Conservation (phyloP, 768 basidiomycete genomes). For the Lactarius hatsudake region DNA sequence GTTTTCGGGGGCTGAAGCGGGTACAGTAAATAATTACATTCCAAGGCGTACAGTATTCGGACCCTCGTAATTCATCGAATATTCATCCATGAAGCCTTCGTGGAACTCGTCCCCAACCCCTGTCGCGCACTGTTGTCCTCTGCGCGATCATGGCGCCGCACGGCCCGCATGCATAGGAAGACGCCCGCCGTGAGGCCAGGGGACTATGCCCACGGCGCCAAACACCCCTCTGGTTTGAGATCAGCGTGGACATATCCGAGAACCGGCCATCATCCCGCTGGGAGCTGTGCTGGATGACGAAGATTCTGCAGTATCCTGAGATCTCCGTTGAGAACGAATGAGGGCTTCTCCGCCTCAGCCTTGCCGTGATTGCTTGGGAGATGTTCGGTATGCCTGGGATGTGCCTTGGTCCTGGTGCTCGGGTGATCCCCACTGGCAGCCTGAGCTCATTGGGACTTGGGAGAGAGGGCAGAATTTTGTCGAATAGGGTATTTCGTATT, state of each 20-base stretch:
- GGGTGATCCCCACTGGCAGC: conserved; percentile 36
- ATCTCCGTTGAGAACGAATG: conserved; percentile 44
- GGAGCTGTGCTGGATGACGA: conserved; percentile 25
- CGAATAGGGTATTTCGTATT: conserved; percentile 59
- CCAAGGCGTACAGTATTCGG: conserved; percentile 31
- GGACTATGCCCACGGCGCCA: conserved; percentile 73
- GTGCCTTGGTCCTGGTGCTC: conserved; percentile 51
- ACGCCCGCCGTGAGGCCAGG: conserved; percentile 64
- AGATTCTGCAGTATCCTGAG: conserved; percentile 30
- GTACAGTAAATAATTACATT: neutral
- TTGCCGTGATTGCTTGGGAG: conserved; percentile 85
- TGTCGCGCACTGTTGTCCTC: conserved; percentile 54
- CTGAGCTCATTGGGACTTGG: conserved; percentile 25
- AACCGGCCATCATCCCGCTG: conserved; percentile 57
- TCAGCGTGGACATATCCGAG: conserved; percentile 68
- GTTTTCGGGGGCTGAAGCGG: no score
- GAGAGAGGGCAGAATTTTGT: conserved; percentile 51
- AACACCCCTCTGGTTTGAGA: conserved; percentile 86
- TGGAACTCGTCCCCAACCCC: conserved; percentile 51
- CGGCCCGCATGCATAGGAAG: conserved; percentile 79
- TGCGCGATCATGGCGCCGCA: conserved; percentile 38
- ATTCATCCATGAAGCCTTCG: conserved; percentile 76
- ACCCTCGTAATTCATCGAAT: conserved; percentile 45
- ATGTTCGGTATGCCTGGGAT: conserved; percentile 81
- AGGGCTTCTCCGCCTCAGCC: conserved; percentile 68